These are phyloP conservation scores for Misopates orontium DNA, from an alignment of 257 asterid genomes.

Conservation along the genomic window DNA sequence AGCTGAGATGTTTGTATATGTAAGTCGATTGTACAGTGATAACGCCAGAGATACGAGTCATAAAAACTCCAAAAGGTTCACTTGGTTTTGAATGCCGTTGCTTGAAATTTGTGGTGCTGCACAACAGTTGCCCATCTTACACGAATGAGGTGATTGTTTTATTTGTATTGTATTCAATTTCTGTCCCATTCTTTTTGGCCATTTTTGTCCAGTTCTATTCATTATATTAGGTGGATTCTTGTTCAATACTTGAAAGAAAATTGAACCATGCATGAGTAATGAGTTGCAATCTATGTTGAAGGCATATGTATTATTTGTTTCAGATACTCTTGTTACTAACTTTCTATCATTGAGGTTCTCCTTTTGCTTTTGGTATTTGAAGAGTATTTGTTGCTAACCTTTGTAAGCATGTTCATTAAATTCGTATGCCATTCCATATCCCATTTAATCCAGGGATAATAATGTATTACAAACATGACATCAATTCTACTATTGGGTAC, in stretches of 20 bases:
- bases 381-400: too few species aligned
- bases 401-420: too few species aligned
- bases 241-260: constrained; percentile 32
- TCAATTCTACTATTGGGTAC: too few species aligned
- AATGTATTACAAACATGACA: too few species aligned
- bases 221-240: constrained; percentile 29
- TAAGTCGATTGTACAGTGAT: constrained; percentile 53
- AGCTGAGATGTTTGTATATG: constrained; percentile 40
- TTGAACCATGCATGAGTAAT: constrained; percentile 38
- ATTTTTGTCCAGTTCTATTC: constrained; percentile 27
- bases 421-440: too few species aligned
- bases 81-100: constrained; percentile 47
- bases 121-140: constrained; percentile 32
- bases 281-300: constrained; percentile 35
- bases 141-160: constrained; percentile 38
- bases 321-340: too few species aligned
- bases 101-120: constrained; percentile 40
- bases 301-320: constrained; percentile 2
- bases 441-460: too few species aligned
- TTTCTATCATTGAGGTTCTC: too few species aligned
- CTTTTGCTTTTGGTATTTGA: too few species aligned
- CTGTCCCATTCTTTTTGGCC: not conserved
- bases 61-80: constrained; percentile 29
- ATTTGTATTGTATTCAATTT: constrained; percentile 20
- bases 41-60: constrained; percentile 37